Base-by-base conservation (phyloP, 2,329 filamentous ascomycete species). In the Magnaporthiopsis incrustans region DNA sequence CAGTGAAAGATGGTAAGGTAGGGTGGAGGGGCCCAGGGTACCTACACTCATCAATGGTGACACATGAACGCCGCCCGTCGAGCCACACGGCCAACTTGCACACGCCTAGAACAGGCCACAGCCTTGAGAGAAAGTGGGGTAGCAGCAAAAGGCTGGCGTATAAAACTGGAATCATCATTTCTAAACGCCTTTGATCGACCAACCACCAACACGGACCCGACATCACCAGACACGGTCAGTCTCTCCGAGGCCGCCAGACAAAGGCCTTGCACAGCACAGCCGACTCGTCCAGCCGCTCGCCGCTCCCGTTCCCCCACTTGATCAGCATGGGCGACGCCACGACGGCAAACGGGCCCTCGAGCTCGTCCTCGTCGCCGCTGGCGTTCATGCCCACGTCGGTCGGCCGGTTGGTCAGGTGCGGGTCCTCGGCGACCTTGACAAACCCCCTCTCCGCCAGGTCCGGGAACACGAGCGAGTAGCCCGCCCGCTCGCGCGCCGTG, bases 241-340 rank as follows among this genome's bases (percentile, higher is more conserved):
- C 44, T 11, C 44, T 53, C 22, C 44, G 18, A 8, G 44, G 44
- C 4, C 44, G 44, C 44, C 44, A 53, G 22, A 60, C 58, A 15
- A 60, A 60, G 3, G 58, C 58, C 30, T 60, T 60, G 30, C 35
- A 30, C 10, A 60, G 58, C 4, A 60, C 18, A 2, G 58, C n/a
- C 30, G 30, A 33, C 58, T 60, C 30, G 5, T 32, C 5, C 22
- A 60, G 30, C 18, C 35, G 58, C 30, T 60, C 27, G 15, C 58
- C 58, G 58, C 30, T 14, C 11, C 58, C 58, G 7, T 2, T 60
- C 6, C 58, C 58, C 58, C 58, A 60, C 30, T 60, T 60, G 22
- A 60, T 7, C 58, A 60, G 58, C 58, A 60, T 60, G 25, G 58
- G 58, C 22, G 58, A 60, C 10, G 58, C 58, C 1, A 60, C 58